Base-by-base conservation (phyloP, 345 rosid species). In the Dimocarpus longan region DNA sequence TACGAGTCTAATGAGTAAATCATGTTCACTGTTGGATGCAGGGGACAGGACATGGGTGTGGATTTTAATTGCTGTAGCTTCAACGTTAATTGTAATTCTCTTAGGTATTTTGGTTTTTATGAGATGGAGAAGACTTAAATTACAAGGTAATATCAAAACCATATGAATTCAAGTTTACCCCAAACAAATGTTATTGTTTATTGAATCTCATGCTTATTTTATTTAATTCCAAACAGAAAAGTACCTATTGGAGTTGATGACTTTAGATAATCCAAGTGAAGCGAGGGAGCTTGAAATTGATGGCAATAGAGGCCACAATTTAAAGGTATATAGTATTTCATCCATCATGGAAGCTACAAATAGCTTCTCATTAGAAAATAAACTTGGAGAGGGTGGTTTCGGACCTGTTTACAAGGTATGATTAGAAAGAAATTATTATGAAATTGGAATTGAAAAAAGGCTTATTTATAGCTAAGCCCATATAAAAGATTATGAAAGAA, bases 331-430 rank as follows among this genome's bases (percentile, higher is more conserved):
- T 63, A 69, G 70, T 6, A 16, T 40, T 44, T 67, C 65, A 28
- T 7, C 28, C 32, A 80, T 75, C 42, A 80, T 11, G 57, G 71
- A 15, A 1, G 82, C 82, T 16, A 80, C 79, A 7, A 52, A 64
- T 63, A 0, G 39, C 37, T 63, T 63, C 37, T 21, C 67, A 3
- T 21, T n/a, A 6, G 6, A 3, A n/a, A 63, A 63, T 13, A 63
- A 63, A 63, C 67, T 63, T 8, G 67, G 67, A 63, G 67, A 63
- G 37, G 67, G 67, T 24, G 67, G 67, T 26, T 63, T 63, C 21
- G 67, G 67, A 63, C 39, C 67, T 24, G 67, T 63, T 74, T 80
- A 74, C 44, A 69, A 75, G 79, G 76, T 75, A 75, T 10, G 6
- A n/a, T 10, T 16, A 15, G n/a, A 15, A 52, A 52, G 57, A 52